A percentile compares a stretch with the other conserved stretches of the same genome.
Evolutionary conservation across 345 rosid genomes (phyloP).

Genomic region (Corchorus olitorius): DNA sequence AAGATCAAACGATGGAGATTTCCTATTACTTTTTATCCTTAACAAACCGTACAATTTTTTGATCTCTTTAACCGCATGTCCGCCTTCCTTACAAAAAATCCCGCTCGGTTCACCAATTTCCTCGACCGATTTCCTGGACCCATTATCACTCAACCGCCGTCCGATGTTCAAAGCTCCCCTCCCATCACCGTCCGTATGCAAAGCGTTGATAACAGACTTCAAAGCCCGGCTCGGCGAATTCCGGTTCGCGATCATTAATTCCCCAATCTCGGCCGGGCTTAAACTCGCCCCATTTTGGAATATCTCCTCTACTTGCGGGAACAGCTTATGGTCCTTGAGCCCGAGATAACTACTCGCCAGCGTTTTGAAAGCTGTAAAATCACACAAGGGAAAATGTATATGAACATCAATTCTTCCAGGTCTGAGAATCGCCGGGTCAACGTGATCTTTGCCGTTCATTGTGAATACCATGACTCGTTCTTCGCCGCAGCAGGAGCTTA

Average conservation of each 20-base stretch:
- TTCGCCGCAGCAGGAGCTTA: conserved; percentile 59
- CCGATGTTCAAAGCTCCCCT: conserved; percentile 40
- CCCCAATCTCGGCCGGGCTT: conserved; percentile 91
- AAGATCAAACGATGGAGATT: conserved; percentile 52
- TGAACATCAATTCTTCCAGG: conserved; percentile 94
- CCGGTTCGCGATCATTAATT: conserved; percentile 88
- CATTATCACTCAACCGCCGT: conserved; percentile 32
- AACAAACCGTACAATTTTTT: conserved; percentile 71
- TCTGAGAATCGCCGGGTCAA: conserved; percentile 65
- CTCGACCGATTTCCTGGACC: conserved; percentile 41
- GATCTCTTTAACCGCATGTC: conserved; percentile 63
- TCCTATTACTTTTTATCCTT: conserved; percentile 50
- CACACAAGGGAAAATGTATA: conserved; percentile 79
- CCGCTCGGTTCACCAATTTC: conserved; percentile 46
- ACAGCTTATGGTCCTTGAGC: conserved; percentile 86
- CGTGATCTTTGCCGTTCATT: conserved; percentile 54
- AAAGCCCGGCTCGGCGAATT: conserved; percentile 94
- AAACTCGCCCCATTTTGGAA: conserved; percentile 75
- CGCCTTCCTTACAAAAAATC: conserved; percentile 46
- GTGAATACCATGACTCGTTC: conserved; percentile 83
- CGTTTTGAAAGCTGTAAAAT: conserved; percentile 76
- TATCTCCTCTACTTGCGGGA: conserved; percentile 84
- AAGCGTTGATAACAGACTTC: conserved; percentile 75
- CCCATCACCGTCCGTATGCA: conserved; percentile 74
- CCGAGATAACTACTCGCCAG: conserved; percentile 76